Evolutionary conservation across 257 asterid genomes (phyloP).

Genomic region (Penstemon davidsonii): DNA sequence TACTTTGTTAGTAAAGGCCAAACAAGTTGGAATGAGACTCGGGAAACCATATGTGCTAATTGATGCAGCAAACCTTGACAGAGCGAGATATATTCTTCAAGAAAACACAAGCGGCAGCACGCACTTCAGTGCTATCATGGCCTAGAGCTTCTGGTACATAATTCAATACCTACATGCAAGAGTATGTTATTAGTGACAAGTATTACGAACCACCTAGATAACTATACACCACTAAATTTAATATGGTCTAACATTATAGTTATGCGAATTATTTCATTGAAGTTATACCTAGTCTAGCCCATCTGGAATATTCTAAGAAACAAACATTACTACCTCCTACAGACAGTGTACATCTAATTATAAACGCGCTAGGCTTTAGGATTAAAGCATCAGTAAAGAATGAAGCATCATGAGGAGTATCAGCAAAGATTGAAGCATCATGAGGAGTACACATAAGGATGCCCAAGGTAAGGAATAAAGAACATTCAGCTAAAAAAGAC

Average conservation of each 20-base stretch:
- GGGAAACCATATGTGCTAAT: slow-evolving; percentile 15
- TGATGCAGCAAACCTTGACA: slow-evolving; percentile 66
- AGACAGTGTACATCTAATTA: neutral
- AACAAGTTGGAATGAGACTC: slow-evolving; percentile 17
- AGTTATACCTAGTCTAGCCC: neutral
- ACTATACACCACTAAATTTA: slow-evolving; percentile 5
- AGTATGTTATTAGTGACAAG: slow-evolving; percentile 18
- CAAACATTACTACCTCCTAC: too few species aligned
- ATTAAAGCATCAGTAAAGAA: too few species aligned
- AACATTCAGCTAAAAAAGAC: neutral
- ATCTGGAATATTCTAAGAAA: too few species aligned
- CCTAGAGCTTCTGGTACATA: slow-evolving; percentile 56
- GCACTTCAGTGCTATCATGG: slow-evolving; percentile 75
- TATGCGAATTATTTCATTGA: neutral
- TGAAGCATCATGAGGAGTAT: too few species aligned
- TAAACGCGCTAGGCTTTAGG: too few species aligned
- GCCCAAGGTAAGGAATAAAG: neutral
- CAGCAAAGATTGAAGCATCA: too few species aligned
- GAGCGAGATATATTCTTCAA: slow-evolving; percentile 86
- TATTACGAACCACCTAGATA: slow-evolving; percentile 1
- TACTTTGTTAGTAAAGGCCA: slow-evolving; percentile 37
- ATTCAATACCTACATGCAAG: slow-evolving; percentile 53
- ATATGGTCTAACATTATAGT: slow-evolving; percentile 5
- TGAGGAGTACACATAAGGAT: slow-evolving; percentile 10
- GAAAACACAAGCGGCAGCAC: slow-evolving; percentile 82